phyloP scores from a whole-genome alignment of 31 red algal species.

The Porphyra umbilicalis region DNA sequence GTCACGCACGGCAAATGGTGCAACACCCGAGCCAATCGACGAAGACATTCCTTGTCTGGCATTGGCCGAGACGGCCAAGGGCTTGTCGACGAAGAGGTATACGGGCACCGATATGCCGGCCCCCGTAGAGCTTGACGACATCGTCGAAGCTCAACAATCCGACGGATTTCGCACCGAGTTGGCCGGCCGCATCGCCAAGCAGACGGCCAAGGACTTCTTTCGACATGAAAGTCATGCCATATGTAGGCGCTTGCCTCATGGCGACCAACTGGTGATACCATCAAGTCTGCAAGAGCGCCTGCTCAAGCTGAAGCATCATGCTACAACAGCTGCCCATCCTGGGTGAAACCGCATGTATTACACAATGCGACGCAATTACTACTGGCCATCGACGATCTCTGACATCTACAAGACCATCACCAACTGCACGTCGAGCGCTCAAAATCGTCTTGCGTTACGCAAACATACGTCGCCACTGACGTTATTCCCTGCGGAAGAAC shows the following conservation, averaged over 20 bases:
- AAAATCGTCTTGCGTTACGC: too few species aligned
- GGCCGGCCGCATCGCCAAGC: background rate
- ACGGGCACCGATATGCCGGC: background rate
- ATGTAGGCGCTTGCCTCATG: background rate
- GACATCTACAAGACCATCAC: too few species aligned
- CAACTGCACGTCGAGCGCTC: too few species aligned
- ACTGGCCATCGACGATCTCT: too few species aligned
- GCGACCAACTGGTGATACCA: background rate
- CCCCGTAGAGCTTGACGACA: background rate
- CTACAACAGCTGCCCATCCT: background rate
- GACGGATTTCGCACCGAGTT: background rate
- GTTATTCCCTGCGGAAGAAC: background rate
- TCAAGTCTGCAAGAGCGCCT: background rate
- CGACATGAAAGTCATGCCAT: background rate
- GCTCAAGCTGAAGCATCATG: background rate
- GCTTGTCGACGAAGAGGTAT: background rate
- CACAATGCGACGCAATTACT: too few species aligned
- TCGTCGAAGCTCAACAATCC: constrained; percentile 3
- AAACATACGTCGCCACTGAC: too few species aligned
- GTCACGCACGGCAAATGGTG: constrained; percentile 1
- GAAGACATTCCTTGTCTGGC: constrained; percentile 13
- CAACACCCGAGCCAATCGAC: background rate
- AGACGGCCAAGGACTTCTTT: background rate
- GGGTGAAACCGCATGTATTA: background rate
- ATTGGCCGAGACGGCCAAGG: background rate